These are phyloP conservation scores for Tricholoma bakamatsutake DNA, from an alignment of 768 basidiomycete species.

Conservation along the genomic window DNA sequence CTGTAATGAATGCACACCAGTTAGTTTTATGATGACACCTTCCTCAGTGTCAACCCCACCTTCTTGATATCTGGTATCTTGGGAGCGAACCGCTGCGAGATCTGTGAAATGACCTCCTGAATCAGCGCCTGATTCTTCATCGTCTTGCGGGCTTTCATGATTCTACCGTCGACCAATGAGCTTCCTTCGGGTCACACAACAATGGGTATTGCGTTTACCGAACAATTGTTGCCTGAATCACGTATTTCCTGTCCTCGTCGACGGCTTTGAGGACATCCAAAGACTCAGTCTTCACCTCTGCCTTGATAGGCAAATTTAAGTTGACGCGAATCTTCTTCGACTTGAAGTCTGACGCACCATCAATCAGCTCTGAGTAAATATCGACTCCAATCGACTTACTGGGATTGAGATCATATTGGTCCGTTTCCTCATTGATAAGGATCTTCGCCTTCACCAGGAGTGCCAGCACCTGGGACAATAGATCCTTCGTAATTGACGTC, in stretches of 20 bases:
- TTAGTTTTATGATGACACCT: background rate
- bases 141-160: conserved; percentile 95
- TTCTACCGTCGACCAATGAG: conserved; percentile 35
- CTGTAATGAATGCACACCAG: conserved; percentile 28
- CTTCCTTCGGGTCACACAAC: background rate
- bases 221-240: conserved; percentile 94
- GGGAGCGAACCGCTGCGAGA: conserved; percentile 84
- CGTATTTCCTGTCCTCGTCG: conserved; percentile 96
- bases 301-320: conserved; percentile 89
- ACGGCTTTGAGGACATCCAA: conserved; percentile 91
- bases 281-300: conserved; percentile 90
- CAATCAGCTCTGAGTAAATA: conserved; percentile 3
- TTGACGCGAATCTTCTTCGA: conserved; percentile 96
- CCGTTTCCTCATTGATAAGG: conserved; percentile 80
- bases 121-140: conserved; percentile 93
- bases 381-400: conserved; percentile 24
- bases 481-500: conserved; percentile 77
- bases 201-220: conserved; percentile 36
- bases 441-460: conserved; percentile 86
- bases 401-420: conserved; percentile 91
- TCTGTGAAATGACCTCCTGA: conserved; percentile 87
- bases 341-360: conserved; percentile 62
- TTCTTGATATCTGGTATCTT: conserved; percentile 98
- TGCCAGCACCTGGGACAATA: conserved; percentile 67
- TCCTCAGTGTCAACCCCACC: conserved; percentile 34